Evolutionary conservation across 2,329 filamentous ascomycete species (phyloP).

Genomic region (Ophiostoma angusticollis): DNA sequence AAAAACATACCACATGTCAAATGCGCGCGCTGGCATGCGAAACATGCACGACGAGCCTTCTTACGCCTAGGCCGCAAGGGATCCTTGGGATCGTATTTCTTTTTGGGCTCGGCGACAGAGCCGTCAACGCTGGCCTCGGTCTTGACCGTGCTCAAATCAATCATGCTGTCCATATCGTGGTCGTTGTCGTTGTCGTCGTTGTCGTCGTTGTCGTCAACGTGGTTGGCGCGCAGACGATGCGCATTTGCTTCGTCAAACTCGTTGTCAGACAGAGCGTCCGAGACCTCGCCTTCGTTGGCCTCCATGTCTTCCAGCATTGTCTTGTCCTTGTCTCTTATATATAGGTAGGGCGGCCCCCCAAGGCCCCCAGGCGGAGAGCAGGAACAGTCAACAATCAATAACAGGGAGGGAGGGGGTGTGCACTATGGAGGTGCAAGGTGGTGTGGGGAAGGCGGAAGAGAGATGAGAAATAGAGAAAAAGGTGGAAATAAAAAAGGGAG

Average conservation of each 20-base stretch:
- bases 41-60: conserved; percentile 91
- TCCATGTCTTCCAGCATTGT: conserved; percentile 45
- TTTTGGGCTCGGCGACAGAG: conserved; percentile 38
- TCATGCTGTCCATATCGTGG: conserved; percentile 41
- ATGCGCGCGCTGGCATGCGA: conserved; percentile 93
- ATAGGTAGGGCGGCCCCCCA: conserved; percentile 14
- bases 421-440: not conserved
- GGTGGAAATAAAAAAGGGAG: not conserved
- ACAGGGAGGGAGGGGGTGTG: conserved; percentile 5
- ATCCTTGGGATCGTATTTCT: conserved; percentile 75
- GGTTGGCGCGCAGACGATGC: conserved; percentile 21
- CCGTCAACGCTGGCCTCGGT: conserved; percentile 7
- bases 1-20: conserved; percentile 83
- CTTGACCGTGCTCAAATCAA: conserved; percentile 26
- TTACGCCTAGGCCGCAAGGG: conserved; percentile 80
- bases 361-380: conserved; percentile 9
- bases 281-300: conserved; percentile 40
- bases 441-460: conserved; percentile 1
- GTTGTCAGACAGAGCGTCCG: conserved; percentile 47
- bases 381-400: conserved; percentile 5
- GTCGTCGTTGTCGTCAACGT: conserved; percentile 17
- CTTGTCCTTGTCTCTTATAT: conserved; percentile 41
- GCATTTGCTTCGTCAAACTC: conserved; percentile 37
- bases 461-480: not conserved
- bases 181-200: conserved; percentile 36